Base-by-base conservation (phyloP, 1,284 basidiomycete genomes). In the Cystobasidium slooffiae region DNA sequence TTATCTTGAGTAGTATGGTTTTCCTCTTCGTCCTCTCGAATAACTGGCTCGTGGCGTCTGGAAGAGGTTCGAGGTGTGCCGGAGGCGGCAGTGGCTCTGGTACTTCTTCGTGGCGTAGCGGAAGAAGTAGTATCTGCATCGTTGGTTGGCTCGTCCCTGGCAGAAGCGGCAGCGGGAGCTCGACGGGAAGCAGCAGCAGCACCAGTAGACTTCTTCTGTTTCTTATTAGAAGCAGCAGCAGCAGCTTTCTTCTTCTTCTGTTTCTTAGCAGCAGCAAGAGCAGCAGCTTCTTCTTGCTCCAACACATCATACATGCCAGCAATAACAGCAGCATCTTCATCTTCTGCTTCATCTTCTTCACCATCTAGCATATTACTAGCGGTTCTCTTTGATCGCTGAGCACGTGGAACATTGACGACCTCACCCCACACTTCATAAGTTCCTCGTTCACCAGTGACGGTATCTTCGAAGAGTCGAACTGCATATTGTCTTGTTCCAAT, bases 21-120 rank as follows among this genome's bases (percentile, higher is more conserved):
- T 37, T 63, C 61, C 47, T 63, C 61, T 31, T 22, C 61, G 18
- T 63, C 61, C 31, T 63, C 61, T 24, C 61, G 37, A 16, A 63
- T 63, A 3, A 63, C 20, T 22, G 61, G 61, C 20, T 63, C 61
- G 22, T 44, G 37, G 16, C 61, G 37, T 8, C 12, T 47, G 2
- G 56, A 41, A n/a, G 37, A 10, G 5, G 56, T 31, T 41, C 56
- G 37, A 10, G 56, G 56, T 6, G 56, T 59, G 7, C 56, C 37
- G 6, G 56, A 59, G 5, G 56, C 14, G 9, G 61, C 37, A 31
- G 44, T 20, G 20, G 61, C 12, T 14, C 43, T 63, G 61, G 14
- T 14, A 63, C 14, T 37, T 20, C 43, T 41, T 12, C 61, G 61
- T 49, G 43, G 37, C 1, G 61, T 59, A 59, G 37, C 18, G n/a